A percentile compares a stretch with the other conserved stretches of the same genome.
These are phyloP conservation scores for Claviceps lovelessii DNA, from an alignment of 2,329 filamentous ascomycete genomes.

Conservation along the genomic window DNA sequence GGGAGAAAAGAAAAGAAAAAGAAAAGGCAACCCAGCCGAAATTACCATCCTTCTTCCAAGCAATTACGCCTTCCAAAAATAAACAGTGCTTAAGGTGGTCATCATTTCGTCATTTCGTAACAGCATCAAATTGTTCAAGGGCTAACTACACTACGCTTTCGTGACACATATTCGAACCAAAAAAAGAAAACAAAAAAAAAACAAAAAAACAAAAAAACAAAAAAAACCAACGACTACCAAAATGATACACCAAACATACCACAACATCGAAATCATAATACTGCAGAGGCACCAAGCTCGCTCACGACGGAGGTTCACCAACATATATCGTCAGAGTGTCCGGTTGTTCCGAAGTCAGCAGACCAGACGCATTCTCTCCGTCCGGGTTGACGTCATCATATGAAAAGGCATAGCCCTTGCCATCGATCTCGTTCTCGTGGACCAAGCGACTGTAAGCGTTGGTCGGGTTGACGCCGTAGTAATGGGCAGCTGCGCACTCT, in stretches of 20 bases:
- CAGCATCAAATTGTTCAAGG: too few species aligned
- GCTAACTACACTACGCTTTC: too few species aligned
- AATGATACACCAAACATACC: background rate
- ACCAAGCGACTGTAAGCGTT: slow-evolving; percentile 47
- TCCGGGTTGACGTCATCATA: slow-evolving; percentile 54
- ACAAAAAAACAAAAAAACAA: background rate
- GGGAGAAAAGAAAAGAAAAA: too few species aligned
- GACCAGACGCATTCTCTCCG: slow-evolving; percentile 35
- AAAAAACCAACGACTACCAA: background rate
- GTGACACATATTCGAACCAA: too few species aligned
- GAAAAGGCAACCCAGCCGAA: background rate
- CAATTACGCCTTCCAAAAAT: too few species aligned
- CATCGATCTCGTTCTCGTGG: slow-evolving; percentile 44
- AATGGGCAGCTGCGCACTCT: slow-evolving; percentile 19
- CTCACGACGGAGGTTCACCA: slow-evolving; percentile 9
- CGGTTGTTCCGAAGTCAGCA: slow-evolving; percentile 14
- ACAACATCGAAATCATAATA: background rate
- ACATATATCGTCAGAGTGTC: slow-evolving; percentile 17
- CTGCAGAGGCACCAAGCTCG: background rate
- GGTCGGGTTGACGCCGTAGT: slow-evolving; percentile 31
- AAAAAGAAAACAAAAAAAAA: too few species aligned
- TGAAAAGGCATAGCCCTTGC: slow-evolving; percentile 49
- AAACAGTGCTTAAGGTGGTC: too few species aligned
- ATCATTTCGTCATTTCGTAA: too few species aligned
- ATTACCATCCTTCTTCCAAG: background rate